Evolutionary conservation across 176 grass and related monocot genomes (phyloP).

Genomic region (Musa schizocarpa): DNA sequence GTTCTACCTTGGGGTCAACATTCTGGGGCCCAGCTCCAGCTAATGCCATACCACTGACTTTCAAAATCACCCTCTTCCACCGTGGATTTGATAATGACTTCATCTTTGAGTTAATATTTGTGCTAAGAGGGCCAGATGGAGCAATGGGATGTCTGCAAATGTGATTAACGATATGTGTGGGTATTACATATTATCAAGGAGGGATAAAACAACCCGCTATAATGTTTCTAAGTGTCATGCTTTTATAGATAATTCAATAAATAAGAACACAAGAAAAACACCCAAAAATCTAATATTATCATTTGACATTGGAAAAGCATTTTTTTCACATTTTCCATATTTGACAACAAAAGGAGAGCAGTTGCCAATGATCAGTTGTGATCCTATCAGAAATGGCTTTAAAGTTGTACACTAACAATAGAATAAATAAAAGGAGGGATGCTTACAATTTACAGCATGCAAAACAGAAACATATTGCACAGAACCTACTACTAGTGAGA

Average conservation of each 20-base stretch:
- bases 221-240: neutral
- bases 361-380: too few species aligned
- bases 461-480: too few species aligned
- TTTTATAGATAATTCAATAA: neutral
- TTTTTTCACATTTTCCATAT: neutral
- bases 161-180: conserved; percentile 3
- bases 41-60: conserved; percentile 59
- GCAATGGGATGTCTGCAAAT: conserved; percentile 36
- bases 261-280: neutral
- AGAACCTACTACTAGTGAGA: too few species aligned
- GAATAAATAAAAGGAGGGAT: too few species aligned
- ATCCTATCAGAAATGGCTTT: too few species aligned
- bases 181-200: neutral
- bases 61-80: conserved; percentile 86
- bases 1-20: conserved; percentile 74
- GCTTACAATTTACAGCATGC: too few species aligned
- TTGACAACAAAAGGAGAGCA: too few species aligned
- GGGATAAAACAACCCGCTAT: neutral
- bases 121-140: conserved; percentile 16
- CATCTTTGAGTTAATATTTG: conserved; percentile 22
- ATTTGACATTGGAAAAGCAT: neutral
- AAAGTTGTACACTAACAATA: too few species aligned
- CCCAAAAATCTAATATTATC: too few species aligned
- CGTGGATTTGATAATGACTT: conserved; percentile 33
- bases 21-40: conserved; percentile 43